Evolutionary conservation across 2,329 filamentous ascomycete species (phyloP).

Genomic region (Aspergillus fischeri): DNA sequence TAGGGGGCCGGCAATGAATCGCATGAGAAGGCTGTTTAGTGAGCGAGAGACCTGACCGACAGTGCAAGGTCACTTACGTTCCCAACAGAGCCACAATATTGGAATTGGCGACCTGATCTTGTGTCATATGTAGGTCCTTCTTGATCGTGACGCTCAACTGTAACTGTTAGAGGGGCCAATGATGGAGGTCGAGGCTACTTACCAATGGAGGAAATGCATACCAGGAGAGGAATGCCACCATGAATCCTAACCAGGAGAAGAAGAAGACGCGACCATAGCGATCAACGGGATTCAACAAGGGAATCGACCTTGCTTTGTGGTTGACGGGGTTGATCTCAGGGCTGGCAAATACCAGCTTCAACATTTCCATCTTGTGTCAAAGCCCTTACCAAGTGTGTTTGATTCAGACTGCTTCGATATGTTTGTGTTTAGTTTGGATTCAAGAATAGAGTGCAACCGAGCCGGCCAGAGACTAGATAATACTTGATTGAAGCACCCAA

Average conservation of each 20-base stretch:
- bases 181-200: constrained; percentile 32
- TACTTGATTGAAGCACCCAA: too few species aligned
- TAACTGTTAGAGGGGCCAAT: neutral
- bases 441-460: too few species aligned
- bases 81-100: constrained; percentile 76
- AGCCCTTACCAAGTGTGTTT: too few species aligned
- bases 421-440: too few species aligned
- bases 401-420: too few species aligned
- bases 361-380: too few species aligned
- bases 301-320: constrained; percentile 75
- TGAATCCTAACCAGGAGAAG: constrained; percentile 82
- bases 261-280: constrained; percentile 83
- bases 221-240: constrained; percentile 84
- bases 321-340: constrained; percentile 74
- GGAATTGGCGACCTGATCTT: constrained; percentile 74
- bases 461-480: too few species aligned
- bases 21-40: constrained; percentile 60
- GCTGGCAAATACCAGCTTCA: too few species aligned
- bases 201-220: constrained; percentile 86
- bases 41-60: constrained; percentile 48
- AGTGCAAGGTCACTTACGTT: too few species aligned
- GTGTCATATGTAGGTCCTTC: constrained; percentile 67
- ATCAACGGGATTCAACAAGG: constrained; percentile 71
- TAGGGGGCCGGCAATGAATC: constrained; percentile 71
- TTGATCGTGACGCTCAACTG: constrained; percentile 72